Evolutionary conservation across 2,329 filamentous ascomycete species (phyloP), one percentile per base, ranked within the genome.

Genomic region (Blumeriella jaapii): DNA sequence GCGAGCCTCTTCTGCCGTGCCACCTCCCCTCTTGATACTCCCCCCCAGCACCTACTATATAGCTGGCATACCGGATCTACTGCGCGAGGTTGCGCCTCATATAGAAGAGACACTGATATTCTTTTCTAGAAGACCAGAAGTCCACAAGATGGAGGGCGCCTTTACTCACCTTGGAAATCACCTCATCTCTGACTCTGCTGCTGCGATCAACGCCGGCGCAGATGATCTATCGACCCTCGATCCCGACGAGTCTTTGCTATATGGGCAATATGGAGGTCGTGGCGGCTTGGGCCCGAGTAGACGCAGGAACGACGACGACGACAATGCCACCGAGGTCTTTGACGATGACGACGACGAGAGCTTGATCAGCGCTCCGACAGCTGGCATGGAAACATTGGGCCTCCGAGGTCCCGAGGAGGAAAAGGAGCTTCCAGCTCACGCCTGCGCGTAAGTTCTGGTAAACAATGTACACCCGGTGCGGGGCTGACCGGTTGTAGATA

Each of bases 121-220:
- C 12, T n/a, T 10, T 24, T 9, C 22, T 10, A n/a, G 12, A 24
- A 24, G 9, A 24, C 7, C 7, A 9, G 12, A 8, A 24, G 12
- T 36, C 46, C 31, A 29, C 23, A 55, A 33, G 49, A 89, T 91
- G 83, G 83, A 91, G 67, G 82, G 80, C 58, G 82, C 84, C 49
- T 93, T 93, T 58, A 89, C 80, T 44, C 81, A 91, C 61, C 74
- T 89, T 54, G 82, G 81, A 53, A 93, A 91, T 63, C 81, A 87
- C 61, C 66, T 87, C 50, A 77, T 91, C 55, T 86, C 82, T 54
- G 82, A 87, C 61, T 85, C 81, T 34, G 82, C 79, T 36, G 78
- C 81, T 41, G 83, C 81, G 44, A 94, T 95, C 61, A 93, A 93
- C 54, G 86, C 86, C 46, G 80, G 74, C 52, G 52, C 53, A 76